Evolutionary conservation across 768 basidiomycete species (phyloP), one percentile per base, ranked within the genome.

Genomic region (Pilatotrama ljubarskyi): DNA sequence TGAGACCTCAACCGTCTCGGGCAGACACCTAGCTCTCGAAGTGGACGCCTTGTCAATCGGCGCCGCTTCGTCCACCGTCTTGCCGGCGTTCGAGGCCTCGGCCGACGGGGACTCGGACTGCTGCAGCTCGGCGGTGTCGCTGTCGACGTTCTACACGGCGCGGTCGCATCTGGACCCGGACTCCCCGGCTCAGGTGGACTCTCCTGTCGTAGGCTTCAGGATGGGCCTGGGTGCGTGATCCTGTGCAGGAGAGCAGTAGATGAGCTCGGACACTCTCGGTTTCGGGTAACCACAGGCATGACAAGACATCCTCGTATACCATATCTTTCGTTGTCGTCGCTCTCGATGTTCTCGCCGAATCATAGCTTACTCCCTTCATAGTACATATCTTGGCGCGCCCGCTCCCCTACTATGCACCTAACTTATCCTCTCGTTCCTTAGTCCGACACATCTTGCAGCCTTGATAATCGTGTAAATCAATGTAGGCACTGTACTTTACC

Each of bases 91-190:
- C 9, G 32, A 25, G 7, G 8, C 5, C 38, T 7, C 40, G 1
- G 20, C 35, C 8, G 60, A 36, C 10, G 38, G 35, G 1, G 42
- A 35, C 15, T 51, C 54, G 15, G 50, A 52, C 13, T 51, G 55
- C 36, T 61, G 60, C 20, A 36, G 49, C 22, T 55, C 60, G 2
- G 59, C 51, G 8, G 51, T 41, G 18, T 55, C 64, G 17, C 41
- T 20, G n/a, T 36, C 59, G 24, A 57, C 61, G 46, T 65, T 65
- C 48, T 62, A 62, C 55, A 62, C 44, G 13, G 64, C 64, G 17
- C 49, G 49, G 1, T 52, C 58, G 18, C 60, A 58, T 29, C 26
- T 55, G 38, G 40, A n/a, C 2, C 55, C 54, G 10, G 43, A 40
- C 1, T 56, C 55, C 17, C 55, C 54, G 2, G 50, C 35, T 9